A percentile compares a stretch with the other conserved stretches of the same genome.
Evolutionary conservation across 1,139 yeast genomes (phyloP).

Genomic region (Nakaseomyces bracarensis): DNA sequence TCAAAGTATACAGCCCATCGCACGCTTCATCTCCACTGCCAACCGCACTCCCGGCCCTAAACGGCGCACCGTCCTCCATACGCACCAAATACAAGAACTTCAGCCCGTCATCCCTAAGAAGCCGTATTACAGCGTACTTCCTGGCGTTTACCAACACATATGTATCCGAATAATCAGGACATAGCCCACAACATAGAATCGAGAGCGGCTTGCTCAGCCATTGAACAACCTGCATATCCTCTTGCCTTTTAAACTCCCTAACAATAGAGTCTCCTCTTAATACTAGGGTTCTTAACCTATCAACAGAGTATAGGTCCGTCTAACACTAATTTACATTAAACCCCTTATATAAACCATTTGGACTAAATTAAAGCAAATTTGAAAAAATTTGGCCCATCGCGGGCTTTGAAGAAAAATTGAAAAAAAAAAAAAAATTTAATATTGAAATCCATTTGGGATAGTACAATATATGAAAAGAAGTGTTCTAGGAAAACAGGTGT

Average conservation of each 20-base stretch:
- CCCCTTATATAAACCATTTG: background rate
- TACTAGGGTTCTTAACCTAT: no score
- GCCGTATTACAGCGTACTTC: conserved; percentile 41
- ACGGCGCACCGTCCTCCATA: conserved; percentile 26
- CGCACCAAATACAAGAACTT: conserved; percentile 80
- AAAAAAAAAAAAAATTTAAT: background rate
- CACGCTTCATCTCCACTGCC: conserved; percentile 30
- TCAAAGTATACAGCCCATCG: conserved; percentile 55
- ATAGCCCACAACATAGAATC: conserved; percentile 6
- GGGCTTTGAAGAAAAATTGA: background rate
- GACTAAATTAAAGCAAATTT: background rate
- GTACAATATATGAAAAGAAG: no score
- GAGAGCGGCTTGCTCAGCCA: conserved; percentile 3
- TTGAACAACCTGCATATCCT: background rate
- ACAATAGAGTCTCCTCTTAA: no score
- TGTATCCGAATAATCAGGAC: conserved; percentile 8
- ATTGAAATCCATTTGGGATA: no score
- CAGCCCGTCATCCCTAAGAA: conserved; percentile 86
- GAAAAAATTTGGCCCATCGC: background rate
- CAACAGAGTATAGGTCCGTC: no score
- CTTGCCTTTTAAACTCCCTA: background rate
- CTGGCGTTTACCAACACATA: conserved; percentile 26
- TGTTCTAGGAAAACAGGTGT: no score
- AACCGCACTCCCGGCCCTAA: conserved; percentile 15
- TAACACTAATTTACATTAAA: no score